phyloP scores from a whole-genome alignment of 495 filamentous ascomycete species.

The Penicillium roqueforti region DNA sequence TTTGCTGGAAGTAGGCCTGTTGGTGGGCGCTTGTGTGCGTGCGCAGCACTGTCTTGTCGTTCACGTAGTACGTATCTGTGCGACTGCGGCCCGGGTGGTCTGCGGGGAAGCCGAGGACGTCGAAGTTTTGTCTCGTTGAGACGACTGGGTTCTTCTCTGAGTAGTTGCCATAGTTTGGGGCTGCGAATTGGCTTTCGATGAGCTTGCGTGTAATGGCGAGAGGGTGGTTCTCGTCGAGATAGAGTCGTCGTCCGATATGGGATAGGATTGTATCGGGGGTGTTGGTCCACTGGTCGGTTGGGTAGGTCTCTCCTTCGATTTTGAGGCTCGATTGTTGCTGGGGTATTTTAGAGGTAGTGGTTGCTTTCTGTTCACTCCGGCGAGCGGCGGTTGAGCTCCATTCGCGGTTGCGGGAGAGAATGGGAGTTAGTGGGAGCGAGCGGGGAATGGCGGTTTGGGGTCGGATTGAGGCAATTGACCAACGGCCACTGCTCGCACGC shows the following conservation, averaged over 20 bases:
- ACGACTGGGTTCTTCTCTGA: slow-evolving; percentile 79
- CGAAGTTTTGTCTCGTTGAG: slow-evolving; percentile 85
- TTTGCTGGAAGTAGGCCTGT: slow-evolving; percentile 71
- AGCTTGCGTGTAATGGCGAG: slow-evolving; percentile 84
- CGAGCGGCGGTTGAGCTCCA: slow-evolving; percentile 38
- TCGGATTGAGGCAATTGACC: slow-evolving; percentile 32
- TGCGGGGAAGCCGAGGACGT: slow-evolving; percentile 81
- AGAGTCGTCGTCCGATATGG: slow-evolving; percentile 67
- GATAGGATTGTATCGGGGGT: slow-evolving; percentile 69
- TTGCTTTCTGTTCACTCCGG: slow-evolving; percentile 17
- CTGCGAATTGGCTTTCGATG: slow-evolving; percentile 84
- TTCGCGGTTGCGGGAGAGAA: slow-evolving; percentile 20
- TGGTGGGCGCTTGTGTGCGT: slow-evolving; percentile 95
- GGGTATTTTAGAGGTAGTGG: slow-evolving; percentile 10
- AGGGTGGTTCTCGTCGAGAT: slow-evolving; percentile 84
- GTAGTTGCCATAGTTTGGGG: slow-evolving; percentile 67
- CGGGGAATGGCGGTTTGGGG: slow-evolving; percentile 28
- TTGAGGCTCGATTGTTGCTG: slow-evolving; percentile 27
- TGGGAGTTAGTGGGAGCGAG: slow-evolving; percentile 15
- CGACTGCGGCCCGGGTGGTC: slow-evolving; percentile 86
- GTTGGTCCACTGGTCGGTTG: slow-evolving; percentile 81
- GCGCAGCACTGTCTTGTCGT: slow-evolving; percentile 74
- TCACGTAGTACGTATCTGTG: slow-evolving; percentile 95
- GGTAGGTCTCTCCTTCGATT: slow-evolving; percentile 61
- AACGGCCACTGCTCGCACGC: slow-evolving; percentile 37